Conservation (phyloP, 805 yeast genomes). For the Nakazawaea ambrosiae region DNA sequence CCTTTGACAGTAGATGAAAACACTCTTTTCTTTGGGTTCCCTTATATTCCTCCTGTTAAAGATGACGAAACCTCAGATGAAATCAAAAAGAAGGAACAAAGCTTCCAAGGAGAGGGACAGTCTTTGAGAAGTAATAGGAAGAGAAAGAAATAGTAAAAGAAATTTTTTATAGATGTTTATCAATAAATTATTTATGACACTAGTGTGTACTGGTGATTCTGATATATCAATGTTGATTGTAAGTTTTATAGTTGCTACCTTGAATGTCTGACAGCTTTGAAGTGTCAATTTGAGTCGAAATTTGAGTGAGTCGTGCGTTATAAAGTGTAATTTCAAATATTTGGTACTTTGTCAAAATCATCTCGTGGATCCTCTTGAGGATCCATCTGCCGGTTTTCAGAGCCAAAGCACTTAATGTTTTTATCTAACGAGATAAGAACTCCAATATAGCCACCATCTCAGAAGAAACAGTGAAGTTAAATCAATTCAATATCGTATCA, state of each 20-base stretch:
- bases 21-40: constrained; percentile 90
- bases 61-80: constrained; percentile 27
- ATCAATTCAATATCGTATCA: too few relatives aligned
- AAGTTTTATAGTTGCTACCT: too few relatives aligned
- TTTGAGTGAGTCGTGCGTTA: not conserved
- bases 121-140: constrained; percentile 57
- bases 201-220: too few relatives aligned
- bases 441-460: too few relatives aligned
- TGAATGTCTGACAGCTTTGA: too few relatives aligned
- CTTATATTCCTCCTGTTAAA: constrained; percentile 46
- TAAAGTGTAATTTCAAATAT: not conserved
- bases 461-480: too few relatives aligned
- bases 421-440: too few relatives aligned
- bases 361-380: not conserved
- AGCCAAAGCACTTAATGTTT: not conserved
- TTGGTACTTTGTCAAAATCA: too few relatives aligned
- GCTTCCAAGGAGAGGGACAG: constrained; percentile 66
- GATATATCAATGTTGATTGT: too few relatives aligned
- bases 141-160: constrained; percentile 6
- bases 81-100: constrained; percentile 15
- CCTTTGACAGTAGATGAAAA: constrained; percentile 74
- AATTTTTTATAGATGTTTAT: not conserved
- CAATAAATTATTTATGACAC: too few relatives aligned
- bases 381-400: not conserved
- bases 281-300: too few relatives aligned